A percentile compares a stretch with the other conserved stretches of the same genome.
These are phyloP conservation scores for Termitomyces sp. DNA, from an alignment of 768 basidiomycete species.

Conservation along the genomic window DNA sequence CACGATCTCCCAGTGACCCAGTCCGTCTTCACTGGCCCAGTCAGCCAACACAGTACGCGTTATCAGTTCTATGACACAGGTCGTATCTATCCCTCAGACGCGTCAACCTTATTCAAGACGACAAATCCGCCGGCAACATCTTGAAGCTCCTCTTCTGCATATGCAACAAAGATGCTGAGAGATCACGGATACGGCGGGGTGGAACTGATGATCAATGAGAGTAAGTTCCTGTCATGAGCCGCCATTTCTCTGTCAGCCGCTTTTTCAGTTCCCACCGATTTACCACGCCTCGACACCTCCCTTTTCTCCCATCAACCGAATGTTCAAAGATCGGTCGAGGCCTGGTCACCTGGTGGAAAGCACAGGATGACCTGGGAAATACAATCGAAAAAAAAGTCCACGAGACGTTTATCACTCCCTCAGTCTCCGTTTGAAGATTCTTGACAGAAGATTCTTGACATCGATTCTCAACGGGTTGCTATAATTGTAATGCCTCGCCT, in stretches of 20 bases:
- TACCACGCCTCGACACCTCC: background rate
- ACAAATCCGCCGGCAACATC: background rate
- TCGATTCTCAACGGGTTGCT: background rate
- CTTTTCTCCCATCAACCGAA: background rate
- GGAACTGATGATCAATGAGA: too few species aligned
- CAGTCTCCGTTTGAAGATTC: background rate
- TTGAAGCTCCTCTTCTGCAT: background rate
- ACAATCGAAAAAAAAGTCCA: background rate
- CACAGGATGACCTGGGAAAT: background rate
- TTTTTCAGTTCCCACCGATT: background rate
- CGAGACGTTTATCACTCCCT: background rate
- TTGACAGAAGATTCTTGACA: background rate
- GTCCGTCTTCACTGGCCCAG: background rate
- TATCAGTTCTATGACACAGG: background rate
- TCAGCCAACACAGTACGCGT: background rate
- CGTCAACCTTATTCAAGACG: background rate
- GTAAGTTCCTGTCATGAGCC: too few species aligned
- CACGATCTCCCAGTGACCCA: background rate
- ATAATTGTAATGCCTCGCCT: background rate
- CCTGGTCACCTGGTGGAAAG: background rate
- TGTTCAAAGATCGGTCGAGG: background rate
- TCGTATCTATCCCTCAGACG: background rate
- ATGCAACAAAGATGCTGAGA: background rate
- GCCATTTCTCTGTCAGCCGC: background rate
- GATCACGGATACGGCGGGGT: too few species aligned